Conservation (phyloP, 1,284 basidiomycete genomes). For the Fistulina hepatica region DNA sequence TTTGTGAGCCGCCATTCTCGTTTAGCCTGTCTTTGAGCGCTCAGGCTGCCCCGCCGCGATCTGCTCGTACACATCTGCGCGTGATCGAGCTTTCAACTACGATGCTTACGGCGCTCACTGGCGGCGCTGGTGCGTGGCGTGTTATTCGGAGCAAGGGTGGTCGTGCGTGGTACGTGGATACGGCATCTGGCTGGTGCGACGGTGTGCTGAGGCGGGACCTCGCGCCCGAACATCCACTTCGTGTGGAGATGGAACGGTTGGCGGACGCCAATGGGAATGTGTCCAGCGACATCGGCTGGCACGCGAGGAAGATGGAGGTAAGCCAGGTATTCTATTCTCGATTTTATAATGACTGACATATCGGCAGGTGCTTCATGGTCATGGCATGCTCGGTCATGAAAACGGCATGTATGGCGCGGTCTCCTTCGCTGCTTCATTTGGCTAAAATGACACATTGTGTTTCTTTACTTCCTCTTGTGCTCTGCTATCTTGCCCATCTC, state of each 20-base stretch:
- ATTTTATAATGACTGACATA: conserved; percentile 9
- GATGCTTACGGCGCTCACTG: conserved; percentile 60
- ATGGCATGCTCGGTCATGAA: conserved; percentile 86
- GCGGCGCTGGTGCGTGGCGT: conserved; percentile 77
- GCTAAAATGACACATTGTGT: conserved; percentile 29
- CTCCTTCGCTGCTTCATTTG: conserved; percentile 81
- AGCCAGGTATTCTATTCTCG: conserved; percentile 18
- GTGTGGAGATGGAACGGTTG: conserved; percentile 60
- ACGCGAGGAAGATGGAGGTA: conserved; percentile 95
- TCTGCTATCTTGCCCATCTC: too few relatives aligned
- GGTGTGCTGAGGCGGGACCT: conserved; percentile 52
- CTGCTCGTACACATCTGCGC: conserved; percentile 66
- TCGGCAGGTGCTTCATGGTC: conserved; percentile 64
- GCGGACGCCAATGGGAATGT: conserved; percentile 83
- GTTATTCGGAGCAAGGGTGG: conserved; percentile 87
- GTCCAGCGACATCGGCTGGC: conserved; percentile 87
- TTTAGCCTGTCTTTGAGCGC: conserved; percentile 25
- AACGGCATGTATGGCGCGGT: conserved; percentile 91
- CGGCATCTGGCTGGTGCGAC: conserved; percentile 68
- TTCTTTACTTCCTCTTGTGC: not conserved
- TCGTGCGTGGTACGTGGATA: conserved; percentile 92
- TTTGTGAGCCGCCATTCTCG: conserved; percentile 67
- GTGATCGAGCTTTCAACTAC: conserved; percentile 82
- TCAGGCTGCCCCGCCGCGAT: conserved; percentile 22
- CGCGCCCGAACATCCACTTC: conserved; percentile 48